phyloP scores from a whole-genome alignment of 2,329 filamentous ascomycete species.

The Talaromyces pinophilus region DNA sequence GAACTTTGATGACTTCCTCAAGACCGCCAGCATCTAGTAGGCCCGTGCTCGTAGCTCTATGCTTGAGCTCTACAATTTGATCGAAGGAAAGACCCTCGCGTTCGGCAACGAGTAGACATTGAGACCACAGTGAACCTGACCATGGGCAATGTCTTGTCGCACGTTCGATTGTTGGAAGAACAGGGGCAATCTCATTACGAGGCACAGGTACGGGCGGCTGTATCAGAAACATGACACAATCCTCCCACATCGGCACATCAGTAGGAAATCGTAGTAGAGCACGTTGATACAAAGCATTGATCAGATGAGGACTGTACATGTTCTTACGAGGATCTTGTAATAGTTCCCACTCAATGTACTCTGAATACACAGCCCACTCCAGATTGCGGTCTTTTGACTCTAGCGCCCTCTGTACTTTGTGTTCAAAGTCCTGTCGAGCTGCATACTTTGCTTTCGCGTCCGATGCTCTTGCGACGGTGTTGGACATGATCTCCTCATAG shows the following conservation, averaged over 20 bases:
- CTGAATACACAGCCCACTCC: constrained; percentile 56
- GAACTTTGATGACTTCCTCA: constrained; percentile 85
- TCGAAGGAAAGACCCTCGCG: constrained; percentile 73
- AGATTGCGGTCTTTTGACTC: constrained; percentile 54
- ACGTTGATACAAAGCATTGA: constrained; percentile 71
- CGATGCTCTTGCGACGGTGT: constrained; percentile 53
- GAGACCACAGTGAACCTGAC: constrained; percentile 87
- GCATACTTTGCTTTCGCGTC: constrained; percentile 57
- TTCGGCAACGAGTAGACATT: constrained; percentile 83
- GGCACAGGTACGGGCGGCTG: constrained; percentile 53
- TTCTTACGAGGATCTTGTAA: constrained; percentile 60
- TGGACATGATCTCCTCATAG: constrained; percentile 62
- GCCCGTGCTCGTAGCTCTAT: constrained; percentile 82
- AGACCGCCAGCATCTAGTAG: constrained; percentile 83
- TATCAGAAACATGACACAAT: constrained; percentile 74
- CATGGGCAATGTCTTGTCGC: constrained; percentile 90
- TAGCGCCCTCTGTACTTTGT: constrained; percentile 53
- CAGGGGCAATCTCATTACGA: constrained; percentile 46
- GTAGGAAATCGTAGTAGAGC: constrained; percentile 73
- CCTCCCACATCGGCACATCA: constrained; percentile 77
- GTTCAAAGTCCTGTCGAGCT: constrained; percentile 58
- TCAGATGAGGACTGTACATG: constrained; percentile 55
- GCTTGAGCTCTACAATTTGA: constrained; percentile 86
- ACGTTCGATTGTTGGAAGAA: constrained; percentile 73
- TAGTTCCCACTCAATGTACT: constrained; percentile 87